Percentiles rank a stretch among this genome's conserved stretches.
Conservation (phyloP, 306 rosid genomes). For the Quercus mongolica region DNA sequence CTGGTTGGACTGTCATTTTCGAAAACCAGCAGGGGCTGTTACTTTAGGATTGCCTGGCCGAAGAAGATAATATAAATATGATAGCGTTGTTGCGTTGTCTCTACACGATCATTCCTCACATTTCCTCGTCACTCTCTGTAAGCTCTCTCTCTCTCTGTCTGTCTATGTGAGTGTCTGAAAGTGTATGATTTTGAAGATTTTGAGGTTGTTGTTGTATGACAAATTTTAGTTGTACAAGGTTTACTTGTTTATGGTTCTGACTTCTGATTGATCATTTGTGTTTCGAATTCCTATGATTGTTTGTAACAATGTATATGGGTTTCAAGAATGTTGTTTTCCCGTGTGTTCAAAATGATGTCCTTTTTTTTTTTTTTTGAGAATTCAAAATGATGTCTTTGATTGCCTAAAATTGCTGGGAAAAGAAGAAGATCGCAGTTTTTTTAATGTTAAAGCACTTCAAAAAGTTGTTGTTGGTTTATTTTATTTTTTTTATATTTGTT, state of each 20-base stretch:
- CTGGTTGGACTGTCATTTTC: not conserved
- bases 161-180: no score
- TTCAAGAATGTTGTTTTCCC: not conserved
- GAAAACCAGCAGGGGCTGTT: not conserved
- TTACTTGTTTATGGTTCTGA: not conserved
- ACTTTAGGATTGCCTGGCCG: not conserved
- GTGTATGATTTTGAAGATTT: no score
- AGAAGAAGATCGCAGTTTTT: no score
- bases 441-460: no score
- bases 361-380: not conserved
- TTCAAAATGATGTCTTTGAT: not conserved
- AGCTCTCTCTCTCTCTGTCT: not conserved
- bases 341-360: not conserved
- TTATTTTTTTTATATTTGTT: no score
- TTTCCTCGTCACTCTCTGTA: conserved; percentile 1
- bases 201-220: not conserved
- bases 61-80: not conserved
- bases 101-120: not conserved
- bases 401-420: not conserved
- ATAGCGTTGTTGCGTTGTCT: no score
- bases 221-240: not conserved
- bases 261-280: not conserved
- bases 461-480: no score
- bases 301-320: no score
- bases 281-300: no score